Conservation (phyloP, 2,329 filamentous ascomycete species). For the Magnaporthiopsis rhizophila region DNA sequence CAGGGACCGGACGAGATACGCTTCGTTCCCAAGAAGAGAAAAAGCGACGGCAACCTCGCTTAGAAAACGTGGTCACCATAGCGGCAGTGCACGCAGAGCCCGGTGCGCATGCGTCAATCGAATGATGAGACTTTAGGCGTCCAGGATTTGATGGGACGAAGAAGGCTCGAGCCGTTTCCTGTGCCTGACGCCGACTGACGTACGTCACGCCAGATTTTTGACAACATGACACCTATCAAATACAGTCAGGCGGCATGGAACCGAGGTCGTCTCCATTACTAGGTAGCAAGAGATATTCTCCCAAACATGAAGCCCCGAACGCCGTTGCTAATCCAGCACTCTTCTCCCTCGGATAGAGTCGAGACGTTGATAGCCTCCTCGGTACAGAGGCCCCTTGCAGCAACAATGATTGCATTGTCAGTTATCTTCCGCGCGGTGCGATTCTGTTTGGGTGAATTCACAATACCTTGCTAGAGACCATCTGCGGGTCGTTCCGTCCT, state of each 20-base stretch:
- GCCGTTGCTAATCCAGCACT: conserved; percentile 84
- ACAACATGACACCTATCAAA: neutral
- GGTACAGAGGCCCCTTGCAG: conserved; percentile 46
- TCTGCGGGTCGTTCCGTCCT: conserved; percentile 71
- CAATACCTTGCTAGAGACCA: conserved; percentile 68
- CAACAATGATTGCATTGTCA: neutral
- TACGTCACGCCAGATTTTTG: neutral
- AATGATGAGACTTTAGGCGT: neutral
- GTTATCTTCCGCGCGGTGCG: neutral
- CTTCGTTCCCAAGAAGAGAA: neutral
- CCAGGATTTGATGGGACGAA: neutral
- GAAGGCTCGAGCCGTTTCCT: neutral
- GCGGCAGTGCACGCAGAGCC: neutral
- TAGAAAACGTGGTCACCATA: neutral
- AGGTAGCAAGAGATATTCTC: conserved; percentile 22
- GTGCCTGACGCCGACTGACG: neutral
- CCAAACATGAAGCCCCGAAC: conserved; percentile 67
- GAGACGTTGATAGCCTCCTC: conserved; percentile 54
- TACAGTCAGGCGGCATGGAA: neutral
- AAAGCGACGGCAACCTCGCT: neutral
- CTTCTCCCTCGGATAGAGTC: conserved; percentile 62
- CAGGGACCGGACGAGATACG: neutral
- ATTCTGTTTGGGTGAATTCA: neutral
- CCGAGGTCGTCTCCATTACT: neutral
- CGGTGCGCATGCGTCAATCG: neutral